A percentile compares a stretch with the other conserved stretches of the same genome.
These are phyloP conservation scores for Apiotrichum montevideense DNA, from an alignment of 1,284 basidiomycete genomes.

Conservation along the genomic window DNA sequence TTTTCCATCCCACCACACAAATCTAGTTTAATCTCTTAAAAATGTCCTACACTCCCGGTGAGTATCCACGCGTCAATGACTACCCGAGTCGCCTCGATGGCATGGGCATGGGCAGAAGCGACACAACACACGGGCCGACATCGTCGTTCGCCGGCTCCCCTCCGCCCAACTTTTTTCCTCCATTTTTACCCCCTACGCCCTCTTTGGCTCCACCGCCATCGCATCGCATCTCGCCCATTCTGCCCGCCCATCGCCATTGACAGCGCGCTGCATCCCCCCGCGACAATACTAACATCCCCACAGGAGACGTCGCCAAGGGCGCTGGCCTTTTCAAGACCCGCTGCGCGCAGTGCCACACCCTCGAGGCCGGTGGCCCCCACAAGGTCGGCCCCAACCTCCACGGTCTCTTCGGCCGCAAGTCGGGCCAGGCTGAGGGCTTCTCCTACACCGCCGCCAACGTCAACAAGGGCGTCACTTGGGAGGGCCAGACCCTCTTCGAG, in stretches of 20 bases:
- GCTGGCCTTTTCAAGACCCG: constrained; percentile 73
- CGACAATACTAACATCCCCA: constrained; percentile 1
- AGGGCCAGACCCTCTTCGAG: constrained; percentile 42
- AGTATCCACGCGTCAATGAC: background rate
- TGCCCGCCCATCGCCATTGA: no score
- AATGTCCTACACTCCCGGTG: constrained; percentile 19
- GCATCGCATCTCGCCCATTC: no score
- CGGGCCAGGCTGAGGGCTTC: constrained; percentile 79
- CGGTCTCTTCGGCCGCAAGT: constrained; percentile 81
- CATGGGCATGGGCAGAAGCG: no score
- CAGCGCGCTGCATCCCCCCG: no score
- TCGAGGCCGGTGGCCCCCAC: constrained; percentile 64
- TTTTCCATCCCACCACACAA: background rate
- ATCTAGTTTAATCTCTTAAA: constrained; percentile 1
- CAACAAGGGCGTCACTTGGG: constrained; percentile 86
- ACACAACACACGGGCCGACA: no score
- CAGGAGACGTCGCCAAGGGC: constrained; percentile 83
- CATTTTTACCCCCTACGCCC: no score
- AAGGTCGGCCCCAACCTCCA: constrained; percentile 89
- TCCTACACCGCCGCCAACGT: constrained; percentile 94
- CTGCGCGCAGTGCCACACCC: constrained; percentile 95
- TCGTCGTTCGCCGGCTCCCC: no score
- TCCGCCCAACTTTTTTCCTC: no score
- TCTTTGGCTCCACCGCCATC: no score
- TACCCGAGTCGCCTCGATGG: no score